A percentile compares a stretch with the other conserved stretches of the same genome.
Evolutionary conservation across 1,139 yeast species (phyloP).

Genomic region (Magnusiomyces suaveolens): DNA sequence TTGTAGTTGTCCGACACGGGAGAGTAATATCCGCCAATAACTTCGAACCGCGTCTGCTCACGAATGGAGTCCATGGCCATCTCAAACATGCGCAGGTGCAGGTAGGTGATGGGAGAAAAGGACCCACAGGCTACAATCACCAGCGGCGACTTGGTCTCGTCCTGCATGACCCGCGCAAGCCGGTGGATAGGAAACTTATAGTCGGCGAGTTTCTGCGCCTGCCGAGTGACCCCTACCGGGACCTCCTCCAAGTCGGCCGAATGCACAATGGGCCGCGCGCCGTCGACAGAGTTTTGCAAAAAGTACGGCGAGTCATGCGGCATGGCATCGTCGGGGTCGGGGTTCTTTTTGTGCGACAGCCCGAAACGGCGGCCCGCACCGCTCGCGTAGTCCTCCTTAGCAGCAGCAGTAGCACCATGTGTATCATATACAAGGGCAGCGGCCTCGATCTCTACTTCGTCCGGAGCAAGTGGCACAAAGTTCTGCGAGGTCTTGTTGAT

Average conservation of each 20-base stretch:
- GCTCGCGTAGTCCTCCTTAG: not conserved
- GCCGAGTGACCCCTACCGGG: constrained; percentile 86
- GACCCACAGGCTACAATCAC: constrained; percentile 97
- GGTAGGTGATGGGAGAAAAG: constrained; percentile 87
- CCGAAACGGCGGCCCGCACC: not conserved
- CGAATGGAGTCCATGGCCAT: constrained; percentile 94
- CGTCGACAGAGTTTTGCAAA: constrained; percentile 11
- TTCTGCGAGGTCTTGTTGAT: constrained; percentile 13
- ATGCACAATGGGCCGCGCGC: constrained; percentile 34
- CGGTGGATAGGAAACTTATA: constrained; percentile 84
- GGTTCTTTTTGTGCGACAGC: not conserved
- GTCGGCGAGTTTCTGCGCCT: constrained; percentile 56
- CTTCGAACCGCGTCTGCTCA: constrained; percentile 89
- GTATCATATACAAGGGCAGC: not conserved
- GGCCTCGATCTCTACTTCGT: not conserved
- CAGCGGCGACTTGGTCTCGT: constrained; percentile 73
- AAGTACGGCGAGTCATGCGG: constrained; percentile 6
- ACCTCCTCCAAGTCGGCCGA: constrained; percentile 94
- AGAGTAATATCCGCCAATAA: constrained; percentile 93
- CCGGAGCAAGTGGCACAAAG: constrained; percentile 13
- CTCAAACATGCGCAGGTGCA: constrained; percentile 94
- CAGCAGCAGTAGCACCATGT: not conserved
- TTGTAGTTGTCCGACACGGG: constrained; percentile 93
- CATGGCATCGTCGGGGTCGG: not conserved
- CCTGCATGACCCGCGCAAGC: constrained; percentile 58